These are phyloP conservation scores for Agaricales sp. DNA, from an alignment of 1,284 basidiomycete species.

Conservation along the genomic window DNA sequence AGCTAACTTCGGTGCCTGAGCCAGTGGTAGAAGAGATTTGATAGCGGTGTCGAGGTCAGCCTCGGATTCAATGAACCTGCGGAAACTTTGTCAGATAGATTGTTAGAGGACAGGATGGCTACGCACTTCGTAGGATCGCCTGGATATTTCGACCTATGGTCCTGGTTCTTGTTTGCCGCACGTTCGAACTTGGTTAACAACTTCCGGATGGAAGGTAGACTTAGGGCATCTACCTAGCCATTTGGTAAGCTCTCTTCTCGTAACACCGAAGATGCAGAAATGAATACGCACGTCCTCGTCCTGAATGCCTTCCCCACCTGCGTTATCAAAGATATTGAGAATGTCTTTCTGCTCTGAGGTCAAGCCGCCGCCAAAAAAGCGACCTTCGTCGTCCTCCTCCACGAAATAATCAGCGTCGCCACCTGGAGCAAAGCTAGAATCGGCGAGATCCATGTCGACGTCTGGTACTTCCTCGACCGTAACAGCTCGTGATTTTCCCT, in stretches of 20 bases:
- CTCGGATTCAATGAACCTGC: conserved; percentile 97
- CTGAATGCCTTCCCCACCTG: conserved; percentile 48
- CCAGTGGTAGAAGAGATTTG: conserved; percentile 81
- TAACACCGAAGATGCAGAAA: conserved; percentile 4
- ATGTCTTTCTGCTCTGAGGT: conserved; percentile 88
- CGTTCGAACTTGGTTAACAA: conserved; percentile 79
- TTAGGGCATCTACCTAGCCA: conserved; percentile 52
- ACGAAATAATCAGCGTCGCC: conserved; percentile 82
- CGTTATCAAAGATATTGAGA: conserved; percentile 79
- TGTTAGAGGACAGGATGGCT: neutral
- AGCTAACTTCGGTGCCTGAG: conserved; percentile 74
- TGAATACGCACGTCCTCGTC: conserved; percentile 53
- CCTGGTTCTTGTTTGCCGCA: conserved; percentile 87
- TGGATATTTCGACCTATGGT: conserved; percentile 87
- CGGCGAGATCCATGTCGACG: conserved; percentile 20
- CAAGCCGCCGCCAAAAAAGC: conserved; percentile 89
- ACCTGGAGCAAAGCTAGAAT: conserved; percentile 58
- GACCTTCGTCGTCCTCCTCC: conserved; percentile 87
- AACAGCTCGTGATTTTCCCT: conserved; percentile 1
- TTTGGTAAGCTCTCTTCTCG: conserved; percentile 14
- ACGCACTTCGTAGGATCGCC: conserved; percentile 83
- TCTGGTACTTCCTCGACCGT: conserved; percentile 13
- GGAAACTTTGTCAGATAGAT: conserved; percentile 3
- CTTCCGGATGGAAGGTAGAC: conserved; percentile 61
- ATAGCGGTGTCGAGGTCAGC: conserved; percentile 85